Percentiles rank a stretch among this genome's conserved stretches.
Evolutionary conservation across 805 yeast genomes (phyloP).

Genomic region (Saccharomycopsis selenospora): DNA sequence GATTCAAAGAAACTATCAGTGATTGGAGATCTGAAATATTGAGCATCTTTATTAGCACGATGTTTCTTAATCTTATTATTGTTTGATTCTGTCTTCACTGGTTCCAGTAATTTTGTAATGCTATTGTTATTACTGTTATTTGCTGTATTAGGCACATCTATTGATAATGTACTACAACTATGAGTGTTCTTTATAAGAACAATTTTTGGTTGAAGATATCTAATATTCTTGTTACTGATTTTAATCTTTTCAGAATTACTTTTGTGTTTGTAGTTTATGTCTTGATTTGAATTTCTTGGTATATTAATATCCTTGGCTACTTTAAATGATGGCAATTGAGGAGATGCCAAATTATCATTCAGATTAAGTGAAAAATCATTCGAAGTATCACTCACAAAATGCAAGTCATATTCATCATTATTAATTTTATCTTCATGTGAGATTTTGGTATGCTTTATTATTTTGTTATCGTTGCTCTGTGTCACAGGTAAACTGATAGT

Average conservation of each 20-base stretch:
- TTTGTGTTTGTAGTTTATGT: too few species aligned
- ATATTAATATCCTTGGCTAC: too few species aligned
- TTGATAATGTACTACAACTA: neutral
- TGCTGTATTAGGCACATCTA: neutral
- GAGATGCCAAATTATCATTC: too few species aligned
- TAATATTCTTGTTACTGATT: neutral
- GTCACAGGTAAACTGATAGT: conserved; percentile 3
- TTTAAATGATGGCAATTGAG: too few species aligned
- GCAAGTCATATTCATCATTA: neutral
- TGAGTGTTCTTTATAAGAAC: conserved; percentile 2
- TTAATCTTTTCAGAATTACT: too few species aligned
- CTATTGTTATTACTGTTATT: neutral
- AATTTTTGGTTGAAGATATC: neutral
- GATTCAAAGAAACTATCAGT: neutral
- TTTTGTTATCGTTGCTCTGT: too few species aligned
- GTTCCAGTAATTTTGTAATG: too few species aligned
- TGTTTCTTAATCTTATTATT: neutral
- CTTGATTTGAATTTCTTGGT: too few species aligned
- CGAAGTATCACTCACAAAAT: neutral
- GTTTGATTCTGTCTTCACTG: neutral
- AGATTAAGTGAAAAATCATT: too few species aligned
- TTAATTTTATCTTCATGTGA: neutral
- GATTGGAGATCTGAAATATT: neutral
- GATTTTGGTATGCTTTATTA: too few species aligned
- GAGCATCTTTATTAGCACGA: neutral